Evolutionary conservation across 2,329 filamentous ascomycete genomes (phyloP).

Genomic region (Cladorrhinum sp.): DNA sequence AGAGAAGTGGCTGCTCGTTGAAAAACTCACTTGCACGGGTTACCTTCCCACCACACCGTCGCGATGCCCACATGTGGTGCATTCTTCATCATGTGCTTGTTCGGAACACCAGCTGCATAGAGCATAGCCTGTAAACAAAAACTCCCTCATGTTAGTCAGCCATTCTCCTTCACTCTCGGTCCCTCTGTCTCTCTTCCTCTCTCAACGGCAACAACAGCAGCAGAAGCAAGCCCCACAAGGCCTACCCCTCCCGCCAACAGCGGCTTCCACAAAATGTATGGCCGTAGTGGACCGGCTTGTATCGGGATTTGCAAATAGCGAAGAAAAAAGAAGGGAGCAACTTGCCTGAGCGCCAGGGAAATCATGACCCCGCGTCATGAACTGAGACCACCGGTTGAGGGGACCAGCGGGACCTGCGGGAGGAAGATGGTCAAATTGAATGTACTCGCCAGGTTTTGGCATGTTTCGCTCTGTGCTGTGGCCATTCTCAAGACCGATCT

Average conservation of each 20-base stretch:
- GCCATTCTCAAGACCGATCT: not conserved
- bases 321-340: not conserved
- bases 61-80: slow-evolving; percentile 88
- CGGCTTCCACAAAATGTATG: not conserved
- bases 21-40: slow-evolving; percentile 79
- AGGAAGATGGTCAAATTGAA: slow-evolving; percentile 51
- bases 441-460: slow-evolving; percentile 52
- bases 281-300: slow-evolving; percentile 9
- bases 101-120: slow-evolving; percentile 85
- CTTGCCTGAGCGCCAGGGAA: slow-evolving; percentile 83
- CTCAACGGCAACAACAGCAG: not conserved
- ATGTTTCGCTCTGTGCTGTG: slow-evolving; percentile 28
- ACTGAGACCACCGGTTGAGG: slow-evolving; percentile 83
- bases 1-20: not conserved
- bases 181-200: not conserved
- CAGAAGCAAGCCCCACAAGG: not conserved
- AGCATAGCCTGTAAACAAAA: slow-evolving; percentile 71
- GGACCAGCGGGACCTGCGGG: slow-evolving; percentile 50
- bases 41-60: slow-evolving; percentile 96
- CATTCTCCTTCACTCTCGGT: not conserved
- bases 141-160: slow-evolving; percentile 16
- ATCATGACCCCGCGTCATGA: slow-evolving; percentile 80
- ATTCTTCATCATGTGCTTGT: slow-evolving; percentile 80
- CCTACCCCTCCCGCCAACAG: not conserved
- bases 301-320: not conserved